Percentiles rank a stretch among this genome's conserved stretches.
phyloP scores from a whole-genome alignment of 768 basidiomycete species.

The Sutorius australiensis region DNA sequence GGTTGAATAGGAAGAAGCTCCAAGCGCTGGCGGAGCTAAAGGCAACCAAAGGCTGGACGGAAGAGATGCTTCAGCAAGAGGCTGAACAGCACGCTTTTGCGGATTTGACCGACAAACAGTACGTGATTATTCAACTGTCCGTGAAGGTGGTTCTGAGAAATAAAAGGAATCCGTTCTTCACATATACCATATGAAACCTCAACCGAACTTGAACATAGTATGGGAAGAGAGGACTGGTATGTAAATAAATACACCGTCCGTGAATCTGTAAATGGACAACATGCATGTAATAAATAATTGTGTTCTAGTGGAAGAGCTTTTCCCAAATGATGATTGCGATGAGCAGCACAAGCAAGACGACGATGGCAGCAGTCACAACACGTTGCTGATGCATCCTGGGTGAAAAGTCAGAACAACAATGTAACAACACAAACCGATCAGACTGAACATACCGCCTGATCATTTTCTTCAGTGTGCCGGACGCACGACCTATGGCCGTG shows the following conservation, averaged over 20 bases:
- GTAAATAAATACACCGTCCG: conserved; percentile 28
- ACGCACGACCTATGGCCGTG: conserved; percentile 84
- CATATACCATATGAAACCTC: conserved; percentile 28
- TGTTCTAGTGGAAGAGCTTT: conserved; percentile 52
- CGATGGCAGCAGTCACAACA: conserved; percentile 81
- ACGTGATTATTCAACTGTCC: conserved; percentile 1
- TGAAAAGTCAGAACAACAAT: conserved; percentile 20
- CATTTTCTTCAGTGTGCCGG: conserved; percentile 93
- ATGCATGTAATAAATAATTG: conserved; percentile 15
- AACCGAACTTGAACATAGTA: background rate
- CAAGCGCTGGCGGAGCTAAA: conserved; percentile 14
- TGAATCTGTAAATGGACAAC: conserved; percentile 11
- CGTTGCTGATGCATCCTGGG: conserved; percentile 96
- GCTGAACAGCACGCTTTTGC: conserved; percentile 26
- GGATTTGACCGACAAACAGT: conserved; percentile 29
- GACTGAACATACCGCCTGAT: conserved; percentile 70
- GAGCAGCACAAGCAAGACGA: conserved; percentile 77
- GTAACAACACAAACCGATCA: background rate
- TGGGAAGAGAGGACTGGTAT: conserved; percentile 13
- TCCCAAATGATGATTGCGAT: conserved; percentile 80
- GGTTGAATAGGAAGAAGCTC: conserved; percentile 20
- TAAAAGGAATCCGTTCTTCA: conserved; percentile 33
- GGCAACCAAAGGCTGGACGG: conserved; percentile 19
- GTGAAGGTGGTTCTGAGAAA: background rate
- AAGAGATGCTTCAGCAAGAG: conserved; percentile 21